Evolutionary conservation across 805 yeast species (phyloP), one percentile per base, ranked within the genome.

Genomic region (Tetrapisispora arboricola): DNA sequence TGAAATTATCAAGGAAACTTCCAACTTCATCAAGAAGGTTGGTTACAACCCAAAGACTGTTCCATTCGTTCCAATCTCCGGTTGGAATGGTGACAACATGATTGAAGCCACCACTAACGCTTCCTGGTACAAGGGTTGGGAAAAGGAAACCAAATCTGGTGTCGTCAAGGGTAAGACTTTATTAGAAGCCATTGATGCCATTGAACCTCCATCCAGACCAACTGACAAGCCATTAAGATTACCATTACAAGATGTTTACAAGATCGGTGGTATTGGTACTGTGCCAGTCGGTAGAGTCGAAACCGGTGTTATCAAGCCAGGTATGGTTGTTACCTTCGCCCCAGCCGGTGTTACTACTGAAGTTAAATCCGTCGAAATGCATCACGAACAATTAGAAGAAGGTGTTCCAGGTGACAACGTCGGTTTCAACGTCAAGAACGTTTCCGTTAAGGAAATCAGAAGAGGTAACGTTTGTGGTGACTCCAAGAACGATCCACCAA

Each of bases 71-170:
- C 94, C 94, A 67, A 79, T 81, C 68, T 83, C 92, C 61, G 94
- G 94, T 63, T 80, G 90, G 81, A 78, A 80, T 73, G 94, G 94
- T 76, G 92, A 82, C 75, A 82, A 82, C 86, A 82, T 82, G 92
- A 78, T 82, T 68, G 90, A 82, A 72, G 61, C 84, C 40, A 78
- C 87, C 57, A 44, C 80, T 57, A 82, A 82, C 84, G 78, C 84
- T 70, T 76, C 85, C 65, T 82, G 92, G 92, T 76, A 76, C 84
- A 74, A 84, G 81, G 84, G 29, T 27, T 27, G 29, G 29, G 29
- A 27, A 27, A 27, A 27, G 29, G 29, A 27, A 27, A 27, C 29
- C 78, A 73, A 80, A 74, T 66, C 75, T 57, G 80, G 83, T 68
- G 71, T 69, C 58, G 65, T 60, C 69, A 69, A 79, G 68, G 92